phyloP scores from a whole-genome alignment of 805 yeast genomes.

The Zygosaccharomyces siamensis region DNA sequence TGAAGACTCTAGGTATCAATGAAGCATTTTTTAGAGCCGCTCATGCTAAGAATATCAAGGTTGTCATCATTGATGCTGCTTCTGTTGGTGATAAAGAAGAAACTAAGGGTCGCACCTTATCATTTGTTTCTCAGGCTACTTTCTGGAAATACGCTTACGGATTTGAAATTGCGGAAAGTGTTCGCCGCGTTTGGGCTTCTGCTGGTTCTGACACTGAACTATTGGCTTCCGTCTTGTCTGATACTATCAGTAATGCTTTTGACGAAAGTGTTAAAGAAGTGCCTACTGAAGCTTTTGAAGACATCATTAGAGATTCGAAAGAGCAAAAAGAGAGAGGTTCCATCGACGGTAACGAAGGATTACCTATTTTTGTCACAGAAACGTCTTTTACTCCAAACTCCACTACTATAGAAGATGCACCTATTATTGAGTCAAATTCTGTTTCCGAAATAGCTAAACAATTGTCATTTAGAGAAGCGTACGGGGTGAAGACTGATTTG shows the following conservation, averaged over 20 bases:
- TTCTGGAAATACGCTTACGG: slow-evolving; percentile 69
- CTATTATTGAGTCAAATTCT: slow-evolving; percentile 38
- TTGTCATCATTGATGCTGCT: slow-evolving; percentile 58
- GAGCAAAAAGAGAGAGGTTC: slow-evolving; percentile 29
- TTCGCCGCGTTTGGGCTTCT: slow-evolving; percentile 72
- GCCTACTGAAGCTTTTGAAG: slow-evolving; percentile 26
- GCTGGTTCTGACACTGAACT: slow-evolving; percentile 79
- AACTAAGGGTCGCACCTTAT: slow-evolving; percentile 68
- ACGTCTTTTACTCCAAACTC: slow-evolving; percentile 63
- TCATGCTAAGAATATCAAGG: slow-evolving; percentile 47
- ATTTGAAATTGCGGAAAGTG: slow-evolving; percentile 54
- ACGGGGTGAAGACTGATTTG: slow-evolving; percentile 47
- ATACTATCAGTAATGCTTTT: slow-evolving; percentile 55
- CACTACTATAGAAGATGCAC: slow-evolving; percentile 40
- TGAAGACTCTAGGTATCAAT: slow-evolving; percentile 48
- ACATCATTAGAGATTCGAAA: slow-evolving; percentile 35
- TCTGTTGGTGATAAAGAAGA: slow-evolving; percentile 62
- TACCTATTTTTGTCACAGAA: slow-evolving; percentile 56
- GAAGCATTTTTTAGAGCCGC: slow-evolving; percentile 47
- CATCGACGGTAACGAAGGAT: slow-evolving; percentile 35
- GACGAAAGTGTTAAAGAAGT: slow-evolving; percentile 42
- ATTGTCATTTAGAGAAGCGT: slow-evolving; percentile 80
- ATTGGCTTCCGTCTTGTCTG: slow-evolving; percentile 64
- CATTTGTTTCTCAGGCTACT: slow-evolving; percentile 71
- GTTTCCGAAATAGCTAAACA: slow-evolving; percentile 58